Evolutionary conservation across 2,329 filamentous ascomycete genomes (phyloP).

Genomic region (Ceratocystis harringtonii): DNA sequence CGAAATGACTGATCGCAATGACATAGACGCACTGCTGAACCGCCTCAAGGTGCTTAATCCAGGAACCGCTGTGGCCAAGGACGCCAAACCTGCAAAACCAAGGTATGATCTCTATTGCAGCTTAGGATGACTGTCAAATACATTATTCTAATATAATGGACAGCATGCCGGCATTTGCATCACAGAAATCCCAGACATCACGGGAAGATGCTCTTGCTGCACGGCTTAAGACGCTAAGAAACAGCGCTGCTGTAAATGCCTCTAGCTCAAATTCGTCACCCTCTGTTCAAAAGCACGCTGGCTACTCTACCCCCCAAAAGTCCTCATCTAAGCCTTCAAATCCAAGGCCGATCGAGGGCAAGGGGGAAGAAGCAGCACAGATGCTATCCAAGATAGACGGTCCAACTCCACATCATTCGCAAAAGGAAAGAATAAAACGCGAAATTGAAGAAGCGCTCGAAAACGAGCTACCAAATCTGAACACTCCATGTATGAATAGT

Average conservation of each 20-base stretch:
- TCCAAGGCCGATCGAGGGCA: not conserved
- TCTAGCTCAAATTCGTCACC: not conserved
- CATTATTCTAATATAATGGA: not conserved
- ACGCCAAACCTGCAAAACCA: not conserved
- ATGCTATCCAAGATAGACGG: constrained; percentile 4
- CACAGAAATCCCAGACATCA: constrained; percentile 24
- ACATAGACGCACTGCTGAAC: constrained; percentile 28
- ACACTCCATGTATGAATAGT: constrained; percentile 3
- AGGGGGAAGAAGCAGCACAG: not conserved
- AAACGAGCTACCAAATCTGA: constrained; percentile 7
- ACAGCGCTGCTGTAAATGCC: not conserved
- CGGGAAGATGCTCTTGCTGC: constrained; percentile 38
- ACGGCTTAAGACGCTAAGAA: constrained; percentile 36
- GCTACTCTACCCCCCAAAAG: not conserved
- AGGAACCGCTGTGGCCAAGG: constrained; percentile 23
- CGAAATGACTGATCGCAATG: constrained; percentile 8
- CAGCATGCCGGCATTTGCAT: constrained; percentile 16
- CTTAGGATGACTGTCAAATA: not conserved
- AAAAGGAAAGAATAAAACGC: constrained; percentile 34
- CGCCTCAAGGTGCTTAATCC: constrained; percentile 39
- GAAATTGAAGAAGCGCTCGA: constrained; percentile 33
- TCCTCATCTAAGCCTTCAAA: not conserved
- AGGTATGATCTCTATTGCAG: not conserved
- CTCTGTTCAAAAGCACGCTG: not conserved
- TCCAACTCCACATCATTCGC: constrained; percentile 30